phyloP scores from a whole-genome alignment of 1,139 yeast genomes.

The Scheffersomyces stambukii region DNA sequence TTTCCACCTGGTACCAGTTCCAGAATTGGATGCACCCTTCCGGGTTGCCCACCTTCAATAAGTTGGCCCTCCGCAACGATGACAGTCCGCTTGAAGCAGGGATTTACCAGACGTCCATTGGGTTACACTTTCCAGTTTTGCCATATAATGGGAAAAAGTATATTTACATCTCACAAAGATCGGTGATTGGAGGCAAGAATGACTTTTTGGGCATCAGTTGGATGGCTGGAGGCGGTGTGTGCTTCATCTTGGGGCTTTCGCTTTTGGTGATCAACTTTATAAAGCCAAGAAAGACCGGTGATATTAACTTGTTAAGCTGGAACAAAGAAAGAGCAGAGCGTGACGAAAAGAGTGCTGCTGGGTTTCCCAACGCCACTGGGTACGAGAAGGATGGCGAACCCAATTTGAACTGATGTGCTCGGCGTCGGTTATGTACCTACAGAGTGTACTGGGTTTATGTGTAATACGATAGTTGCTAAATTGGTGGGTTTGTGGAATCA shows the following conservation, averaged over 20 bases:
- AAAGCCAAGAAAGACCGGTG: slow-evolving; percentile 73
- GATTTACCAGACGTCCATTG: slow-evolving; percentile 66
- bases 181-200: slow-evolving; percentile 89
- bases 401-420: no score
- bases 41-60: slow-evolving; percentile 81
- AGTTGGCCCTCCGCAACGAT: slow-evolving; percentile 79
- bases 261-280: slow-evolving; percentile 59
- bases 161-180: slow-evolving; percentile 74
- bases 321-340: slow-evolving; percentile 38
- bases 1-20: slow-evolving; percentile 60
- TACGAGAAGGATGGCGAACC: no score
- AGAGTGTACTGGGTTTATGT: no score
- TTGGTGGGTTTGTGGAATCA: no score
- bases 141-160: slow-evolving; percentile 81
- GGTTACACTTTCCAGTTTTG: slow-evolving; percentile 84
- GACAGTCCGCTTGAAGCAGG: slow-evolving; percentile 58
- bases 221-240: slow-evolving; percentile 91
- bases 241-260: slow-evolving; percentile 55
- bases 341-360: slow-evolving; percentile 17
- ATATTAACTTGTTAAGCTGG: slow-evolving; percentile 70
- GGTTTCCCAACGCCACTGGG: slow-evolving; percentile 6
- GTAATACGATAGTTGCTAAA: no score
- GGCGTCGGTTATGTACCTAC: no score
- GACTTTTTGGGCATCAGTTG: slow-evolving; percentile 83
- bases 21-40: slow-evolving; percentile 99